Evolutionary conservation across 139 green algal species (phyloP), one percentile per base, ranked within the genome.

Genomic region (Chlorella sp.): DNA sequence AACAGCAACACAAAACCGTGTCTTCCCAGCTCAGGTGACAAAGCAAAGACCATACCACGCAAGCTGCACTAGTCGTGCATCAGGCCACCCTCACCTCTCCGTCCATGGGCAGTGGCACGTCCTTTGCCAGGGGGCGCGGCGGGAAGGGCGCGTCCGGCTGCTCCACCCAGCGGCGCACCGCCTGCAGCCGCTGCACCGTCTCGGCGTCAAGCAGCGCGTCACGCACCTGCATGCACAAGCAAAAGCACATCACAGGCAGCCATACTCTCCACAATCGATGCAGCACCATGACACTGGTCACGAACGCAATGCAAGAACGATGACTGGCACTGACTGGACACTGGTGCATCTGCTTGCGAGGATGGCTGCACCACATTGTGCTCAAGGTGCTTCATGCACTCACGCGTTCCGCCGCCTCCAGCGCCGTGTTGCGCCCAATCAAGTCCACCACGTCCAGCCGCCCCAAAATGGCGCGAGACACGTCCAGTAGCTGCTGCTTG

Each of bases 391-490:
- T n/a, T n/a, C n/a, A 33, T 20, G 26, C 1, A 0, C 79, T 70
- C 72, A 89, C 84, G 68, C 80, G 50, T 78, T 89, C 84, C 30
- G 84, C 84, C 59, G 76, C 74, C 73, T 89, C 84, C 51, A 78
- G 31, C 0, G 84, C 80, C 20, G 84, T 89, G 70, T 79, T 82
- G 34, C 76, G 62, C 2, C 84, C 84, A 3, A 89, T 65, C 30
- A 89, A 69, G 49, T 89, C 84, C 63, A 85, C 74, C 49, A 89
- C 77, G 50, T 89, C 84, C 32, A 85, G 62, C 23, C 84, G 75
- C 33, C 84, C 84, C 72, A 89, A 82, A 35, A 89, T 67, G 1
- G 84, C 78, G 3, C 74, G 55, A 0, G 74, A 74, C 51, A 89
- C 84, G 59, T 85, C 83, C 35, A 82, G 74, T 29, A 88, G 51